Conservation (phyloP, 2,329 filamentous ascomycete species). For the Ramularia endophylla region DNA sequence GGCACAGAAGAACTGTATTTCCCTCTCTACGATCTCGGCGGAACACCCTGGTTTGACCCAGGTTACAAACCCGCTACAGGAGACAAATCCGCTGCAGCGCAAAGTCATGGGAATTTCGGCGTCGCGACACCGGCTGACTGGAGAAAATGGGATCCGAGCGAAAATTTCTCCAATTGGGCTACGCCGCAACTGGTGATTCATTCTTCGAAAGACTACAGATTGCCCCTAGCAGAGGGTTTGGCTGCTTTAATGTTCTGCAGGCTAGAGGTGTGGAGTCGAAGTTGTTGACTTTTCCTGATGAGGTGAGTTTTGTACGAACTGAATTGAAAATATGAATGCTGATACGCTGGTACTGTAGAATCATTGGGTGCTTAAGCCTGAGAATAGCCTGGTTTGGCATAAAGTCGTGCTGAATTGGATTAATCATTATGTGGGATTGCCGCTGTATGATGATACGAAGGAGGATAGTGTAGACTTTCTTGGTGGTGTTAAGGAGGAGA, state of each 20-base stretch:
- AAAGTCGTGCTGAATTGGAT: slow-evolving; percentile 75
- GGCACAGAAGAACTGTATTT: slow-evolving; percentile 50
- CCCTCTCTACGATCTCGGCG: slow-evolving; percentile 48
- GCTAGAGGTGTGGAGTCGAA: slow-evolving; percentile 67
- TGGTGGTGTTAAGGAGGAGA: slow-evolving; percentile 25
- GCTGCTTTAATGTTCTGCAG: slow-evolving; percentile 84
- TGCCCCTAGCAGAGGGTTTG: slow-evolving; percentile 79
- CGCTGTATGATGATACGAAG: slow-evolving; percentile 36
- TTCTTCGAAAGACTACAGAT: slow-evolving; percentile 80
- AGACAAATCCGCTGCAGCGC: slow-evolving; percentile 2
- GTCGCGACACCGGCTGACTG: slow-evolving; percentile 11
- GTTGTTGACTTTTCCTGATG: slow-evolving; percentile 74
- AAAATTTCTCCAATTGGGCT: slow-evolving; percentile 61
- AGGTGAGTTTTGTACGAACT: slow-evolving; percentile 39
- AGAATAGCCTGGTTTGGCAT: slow-evolving; percentile 90
- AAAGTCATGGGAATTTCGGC: slow-evolving; percentile 16
- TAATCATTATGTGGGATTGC: slow-evolving; percentile 52
- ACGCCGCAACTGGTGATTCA: slow-evolving; percentile 90
- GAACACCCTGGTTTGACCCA: slow-evolving; percentile 44
- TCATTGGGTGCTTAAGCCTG: slow-evolving; percentile 82
- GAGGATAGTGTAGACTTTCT: slow-evolving; percentile 25
- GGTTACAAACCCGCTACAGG: slow-evolving; percentile 9
- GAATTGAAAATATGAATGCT: neutral
- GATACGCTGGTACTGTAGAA: slow-evolving; percentile 32
- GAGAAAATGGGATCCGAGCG: slow-evolving; percentile 50